Conservation (phyloP, 2,329 filamentous ascomycete genomes). For the Ophiostoma pallidulum region DNA sequence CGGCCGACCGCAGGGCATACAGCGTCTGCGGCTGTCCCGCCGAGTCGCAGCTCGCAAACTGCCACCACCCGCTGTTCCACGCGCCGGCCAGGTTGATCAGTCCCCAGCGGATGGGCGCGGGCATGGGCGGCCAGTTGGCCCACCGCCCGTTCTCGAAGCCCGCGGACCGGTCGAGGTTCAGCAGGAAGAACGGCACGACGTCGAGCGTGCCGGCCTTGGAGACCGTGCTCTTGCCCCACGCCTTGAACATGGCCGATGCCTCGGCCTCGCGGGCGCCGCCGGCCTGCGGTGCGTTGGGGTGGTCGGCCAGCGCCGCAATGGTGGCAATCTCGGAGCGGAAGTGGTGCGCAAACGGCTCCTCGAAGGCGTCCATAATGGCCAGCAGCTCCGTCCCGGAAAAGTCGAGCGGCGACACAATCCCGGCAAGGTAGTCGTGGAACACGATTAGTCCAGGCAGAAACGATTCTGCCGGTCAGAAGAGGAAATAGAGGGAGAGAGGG, state of each 20-base stretch:
- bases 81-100: constrained; percentile 49
- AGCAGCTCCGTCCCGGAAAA: constrained; percentile 37
- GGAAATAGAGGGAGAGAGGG: neutral
- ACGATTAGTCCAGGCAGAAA: constrained; percentile 43
- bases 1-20: constrained; percentile 33
- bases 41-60: constrained; percentile 53
- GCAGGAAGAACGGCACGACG: constrained; percentile 54
- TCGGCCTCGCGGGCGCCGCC: constrained; percentile 35
- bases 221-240: constrained; percentile 55
- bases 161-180: constrained; percentile 50
- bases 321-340: constrained; percentile 47
- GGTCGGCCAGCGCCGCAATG: constrained; percentile 39
- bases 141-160: constrained; percentile 46
- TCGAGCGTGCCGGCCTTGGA: constrained; percentile 49
- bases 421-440: constrained; percentile 43
- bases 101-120: constrained; percentile 48
- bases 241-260: constrained; percentile 44
- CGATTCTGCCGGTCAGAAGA: constrained; percentile 23
- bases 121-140: constrained; percentile 57
- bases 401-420: constrained; percentile 30
- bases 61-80: constrained; percentile 51
- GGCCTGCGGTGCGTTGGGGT: constrained; percentile 40
- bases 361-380: constrained; percentile 42
- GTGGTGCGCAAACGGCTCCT: constrained; percentile 41
- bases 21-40: constrained; percentile 43